Evolutionary conservation across 1,284 basidiomycete species (phyloP).

Genomic region (Fomitopsis pinicola): DNA sequence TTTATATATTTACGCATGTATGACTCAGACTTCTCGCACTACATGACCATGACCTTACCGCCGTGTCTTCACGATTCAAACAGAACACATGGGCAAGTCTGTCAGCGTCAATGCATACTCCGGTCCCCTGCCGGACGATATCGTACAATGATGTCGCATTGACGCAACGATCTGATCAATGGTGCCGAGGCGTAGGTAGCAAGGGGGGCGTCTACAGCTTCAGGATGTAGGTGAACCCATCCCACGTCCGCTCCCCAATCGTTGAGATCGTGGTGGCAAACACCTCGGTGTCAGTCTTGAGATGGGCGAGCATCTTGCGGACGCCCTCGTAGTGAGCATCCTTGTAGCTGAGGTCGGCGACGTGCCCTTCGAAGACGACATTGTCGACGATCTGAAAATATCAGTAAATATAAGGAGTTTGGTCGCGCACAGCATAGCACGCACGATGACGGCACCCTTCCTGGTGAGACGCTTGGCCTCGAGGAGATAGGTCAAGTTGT

Average conservation of each 20-base stretch:
- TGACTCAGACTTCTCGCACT: too few species aligned
- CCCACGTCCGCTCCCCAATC: constrained; percentile 58
- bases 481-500: constrained; percentile 45
- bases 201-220: not conserved
- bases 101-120: not conserved
- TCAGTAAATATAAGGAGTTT: not conserved
- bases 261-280: constrained; percentile 57
- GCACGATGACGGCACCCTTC: constrained; percentile 51
- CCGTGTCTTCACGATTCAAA: not conserved
- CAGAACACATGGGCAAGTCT: not conserved
- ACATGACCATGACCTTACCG: not conserved
- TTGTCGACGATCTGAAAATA: constrained; percentile 53
- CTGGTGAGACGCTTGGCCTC: constrained; percentile 53
- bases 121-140: not conserved
- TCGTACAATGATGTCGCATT: not conserved
- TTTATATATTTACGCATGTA: too few species aligned
- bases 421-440: constrained; percentile 15
- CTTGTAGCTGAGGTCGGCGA: constrained; percentile 37
- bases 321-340: constrained; percentile 42
- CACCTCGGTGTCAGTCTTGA: constrained; percentile 51
- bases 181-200: not conserved
- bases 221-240: constrained; percentile 57
- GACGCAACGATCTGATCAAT: not conserved
- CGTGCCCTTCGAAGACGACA: constrained; percentile 47
- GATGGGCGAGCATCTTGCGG: constrained; percentile 39